Conservation (phyloP, 1,139 yeast species). For the Pichia sp. region DNA sequence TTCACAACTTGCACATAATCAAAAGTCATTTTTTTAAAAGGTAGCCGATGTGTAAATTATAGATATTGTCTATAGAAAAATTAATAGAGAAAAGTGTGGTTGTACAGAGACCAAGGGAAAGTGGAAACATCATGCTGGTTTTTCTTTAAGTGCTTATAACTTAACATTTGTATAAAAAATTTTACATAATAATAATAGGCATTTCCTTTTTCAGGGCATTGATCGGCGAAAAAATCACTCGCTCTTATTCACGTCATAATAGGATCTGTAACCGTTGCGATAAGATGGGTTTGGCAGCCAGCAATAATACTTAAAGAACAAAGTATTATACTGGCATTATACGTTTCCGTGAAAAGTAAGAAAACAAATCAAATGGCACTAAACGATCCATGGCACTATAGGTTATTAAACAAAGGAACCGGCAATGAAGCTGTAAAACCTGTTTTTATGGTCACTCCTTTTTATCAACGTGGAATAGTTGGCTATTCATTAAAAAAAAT, state of each 20-base stretch:
- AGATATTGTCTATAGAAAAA: background rate
- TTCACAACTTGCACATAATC: slow-evolving; percentile 20
- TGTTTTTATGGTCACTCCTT: background rate
- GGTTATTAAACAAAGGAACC: slow-evolving; percentile 13
- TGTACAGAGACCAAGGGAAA: too few relatives aligned
- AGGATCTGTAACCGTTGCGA: too few relatives aligned
- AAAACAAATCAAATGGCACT: slow-evolving; percentile 7
- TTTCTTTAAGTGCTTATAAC: too few relatives aligned
- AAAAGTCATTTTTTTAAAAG: slow-evolving; percentile 13
- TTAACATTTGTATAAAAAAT: too few relatives aligned
- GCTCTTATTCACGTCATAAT: too few relatives aligned
- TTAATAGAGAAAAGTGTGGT: background rate
- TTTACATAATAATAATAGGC: too few relatives aligned
- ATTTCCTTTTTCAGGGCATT: too few relatives aligned
- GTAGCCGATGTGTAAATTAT: too few relatives aligned
- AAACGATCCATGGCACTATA: slow-evolving; percentile 8
- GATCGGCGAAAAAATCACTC: too few relatives aligned
- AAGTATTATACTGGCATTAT: slow-evolving; percentile 1
- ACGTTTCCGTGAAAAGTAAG: slow-evolving; percentile 2
- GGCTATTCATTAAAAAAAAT: background rate
- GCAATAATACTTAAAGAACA: too few relatives aligned
- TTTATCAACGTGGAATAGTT: background rate
- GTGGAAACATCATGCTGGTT: too few relatives aligned
- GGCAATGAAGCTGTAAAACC: background rate
- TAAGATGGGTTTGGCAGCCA: too few relatives aligned